These are phyloP conservation scores for Hymenochaete sp. DNA, from an alignment of 1,284 basidiomycete genomes.

Conservation along the genomic window DNA sequence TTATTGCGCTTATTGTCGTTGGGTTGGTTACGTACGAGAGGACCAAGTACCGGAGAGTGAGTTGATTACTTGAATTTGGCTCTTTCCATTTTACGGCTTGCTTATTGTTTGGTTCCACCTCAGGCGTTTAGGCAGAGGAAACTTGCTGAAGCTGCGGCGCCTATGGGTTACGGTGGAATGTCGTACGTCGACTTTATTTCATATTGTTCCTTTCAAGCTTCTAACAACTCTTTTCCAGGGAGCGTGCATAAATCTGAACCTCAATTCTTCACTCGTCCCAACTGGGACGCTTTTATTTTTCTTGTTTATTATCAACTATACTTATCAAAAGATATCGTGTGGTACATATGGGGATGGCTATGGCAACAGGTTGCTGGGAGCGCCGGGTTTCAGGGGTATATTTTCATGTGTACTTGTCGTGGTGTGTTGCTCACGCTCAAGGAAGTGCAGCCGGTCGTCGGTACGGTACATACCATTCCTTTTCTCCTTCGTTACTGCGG, in stretches of 20 bases:
- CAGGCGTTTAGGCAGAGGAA: constrained; percentile 69
- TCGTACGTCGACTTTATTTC: constrained; percentile 28
- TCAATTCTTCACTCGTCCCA: constrained; percentile 1
- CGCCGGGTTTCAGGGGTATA: too few relatives aligned
- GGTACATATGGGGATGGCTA: constrained; percentile 7
- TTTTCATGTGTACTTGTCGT: too few relatives aligned
- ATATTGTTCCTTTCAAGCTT: not conserved
- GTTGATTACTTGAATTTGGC: too few relatives aligned
- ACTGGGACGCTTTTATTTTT: not conserved
- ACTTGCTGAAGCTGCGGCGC: constrained; percentile 54
- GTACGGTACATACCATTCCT: too few relatives aligned
- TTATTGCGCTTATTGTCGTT: constrained; percentile 70
- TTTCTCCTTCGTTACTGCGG: too few relatives aligned
- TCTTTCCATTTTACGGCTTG: too few relatives aligned
- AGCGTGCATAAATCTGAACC: constrained; percentile 12
- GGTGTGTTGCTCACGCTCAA: too few relatives aligned
- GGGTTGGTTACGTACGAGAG: constrained; percentile 75
- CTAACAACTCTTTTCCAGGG: constrained; percentile 8
- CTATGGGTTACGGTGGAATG: constrained; percentile 57
- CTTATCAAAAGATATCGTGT: not conserved
- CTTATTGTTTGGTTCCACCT: too few relatives aligned
- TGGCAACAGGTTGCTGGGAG: constrained; percentile 19
- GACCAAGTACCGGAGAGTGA: constrained; percentile 70
- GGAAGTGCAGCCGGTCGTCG: too few relatives aligned
- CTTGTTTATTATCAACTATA: not conserved